Base-by-base conservation (phyloP, 2,329 filamentous ascomycete genomes). In the Colletotrichum sp. region DNA sequence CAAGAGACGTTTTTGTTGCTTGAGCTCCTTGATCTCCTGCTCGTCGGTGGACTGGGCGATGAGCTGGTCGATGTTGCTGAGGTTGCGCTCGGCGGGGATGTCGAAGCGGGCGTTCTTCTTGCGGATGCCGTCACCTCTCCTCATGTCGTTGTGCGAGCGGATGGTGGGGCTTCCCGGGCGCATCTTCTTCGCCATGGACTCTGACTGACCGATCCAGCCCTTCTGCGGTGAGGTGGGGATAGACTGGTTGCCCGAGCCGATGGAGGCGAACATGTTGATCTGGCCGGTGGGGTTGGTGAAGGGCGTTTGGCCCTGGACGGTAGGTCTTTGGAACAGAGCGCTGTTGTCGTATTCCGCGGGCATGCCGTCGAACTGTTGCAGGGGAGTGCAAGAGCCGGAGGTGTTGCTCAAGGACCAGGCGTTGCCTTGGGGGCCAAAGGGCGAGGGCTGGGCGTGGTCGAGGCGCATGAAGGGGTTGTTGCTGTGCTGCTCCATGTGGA, bases 71-170 rank as follows among this genome's bases (percentile, higher is more conserved):
- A 99, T 99, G 87, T 98, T 99, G 89, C 92, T 93, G 80, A 99
- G 91, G 82, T 96, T 99, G 77, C 96, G 92, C 87, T 98, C 97
- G 60, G 95, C 93, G 12, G 97, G 97, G 80, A 99, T 99, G 82
- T 99, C 96, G 85, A 99, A 98, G 80, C 96, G 94, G 79, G 96
- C 96, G 83, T 99, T 99, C 94, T 99, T 99, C 93, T 99, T 99
- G 82, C 97, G 92, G 85, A 99, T 98, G 77, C 97, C 95, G 80
- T 98, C 96, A 72, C 95, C 93, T 80, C 95, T 91, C 77, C 92
- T 90, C 84, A 95, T 88, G 72, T 96, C 93, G 77, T 96, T 95
- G 87, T 95, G 94, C 80, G 91, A 94, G 82, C 92, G 92, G 85
- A 94, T 91, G 71, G 91, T 89, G 32, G 95, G 92, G 85, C 92